Base-by-base conservation (phyloP, 1,284 basidiomycete species). In the Cryptococcus floricola region DNA sequence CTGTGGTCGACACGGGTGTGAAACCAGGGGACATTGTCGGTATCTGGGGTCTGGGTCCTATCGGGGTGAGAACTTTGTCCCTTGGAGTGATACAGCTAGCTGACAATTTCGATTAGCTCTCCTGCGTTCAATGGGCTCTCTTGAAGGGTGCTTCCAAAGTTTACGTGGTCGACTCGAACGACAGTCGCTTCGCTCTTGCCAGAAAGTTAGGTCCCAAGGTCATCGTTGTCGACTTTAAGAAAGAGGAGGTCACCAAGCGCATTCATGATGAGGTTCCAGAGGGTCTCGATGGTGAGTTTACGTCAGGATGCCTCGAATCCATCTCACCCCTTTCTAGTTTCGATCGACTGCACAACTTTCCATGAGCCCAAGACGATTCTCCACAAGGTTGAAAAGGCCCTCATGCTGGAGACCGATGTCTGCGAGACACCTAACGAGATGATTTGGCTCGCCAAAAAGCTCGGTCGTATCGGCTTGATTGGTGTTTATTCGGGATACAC, bases 381-480 rank as follows among this genome's bases (percentile, higher is more conserved):
- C 5, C 87, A 88, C 78, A 87, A 85, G 68, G 78, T 85, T 39
- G 84, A 88, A 74, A 86, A 87, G 73, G 69, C 82, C 12, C 75
- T 88, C 41, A 84, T 86, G 81, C 80, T 89, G 39, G 87, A 90
- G 77, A 90, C 87, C 0, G 88, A 90, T 66, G 83, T 84, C 0
- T 79, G 83, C 3, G 88, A 90, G 71, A 87, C 81, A 5, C 77
- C 85, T 58, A 89, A 87, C 70, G 70, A 72, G 59, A 64, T 65
- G 60, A 69, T 72, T 59, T 75, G 81, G 46, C 78, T 84, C 6
- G 83, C 83, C 9, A 78, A 81, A 60, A 88, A 88, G 75, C 80
- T 81, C 68, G 86, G 87, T n/a, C 75, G 82, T 39, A 79, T 80
- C 62, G 84, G 84, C 28, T 53, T 87, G 50, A 87, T 85, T 59